These are phyloP conservation scores for Chiua sp. DNA, from an alignment of 1,284 basidiomycete genomes.

Conservation along the genomic window DNA sequence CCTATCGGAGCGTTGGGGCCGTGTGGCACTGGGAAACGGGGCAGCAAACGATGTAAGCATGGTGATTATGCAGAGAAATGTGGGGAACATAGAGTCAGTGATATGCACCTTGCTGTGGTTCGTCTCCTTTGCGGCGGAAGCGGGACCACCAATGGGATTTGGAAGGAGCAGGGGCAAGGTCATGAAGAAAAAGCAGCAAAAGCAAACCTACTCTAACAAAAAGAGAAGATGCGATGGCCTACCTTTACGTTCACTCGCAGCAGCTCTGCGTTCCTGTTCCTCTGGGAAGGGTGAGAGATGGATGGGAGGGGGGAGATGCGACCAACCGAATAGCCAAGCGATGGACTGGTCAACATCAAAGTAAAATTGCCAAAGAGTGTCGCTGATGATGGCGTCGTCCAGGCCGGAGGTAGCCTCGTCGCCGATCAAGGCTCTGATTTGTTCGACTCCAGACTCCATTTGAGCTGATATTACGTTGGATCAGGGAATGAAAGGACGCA, in stretches of 20 bases:
- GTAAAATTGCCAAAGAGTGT: constrained; percentile 88
- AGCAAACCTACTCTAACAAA: constrained; percentile 38
- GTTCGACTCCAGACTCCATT: constrained; percentile 72
- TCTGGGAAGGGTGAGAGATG: constrained; percentile 44
- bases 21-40: constrained; percentile 17
- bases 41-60: constrained; percentile 22
- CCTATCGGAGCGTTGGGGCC: constrained; percentile 9
- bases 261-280: constrained; percentile 59
- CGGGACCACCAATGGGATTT: constrained; percentile 41
- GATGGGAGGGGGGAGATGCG: not conserved
- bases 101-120: constrained; percentile 44
- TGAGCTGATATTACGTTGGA: constrained; percentile 54
- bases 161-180: constrained; percentile 33
- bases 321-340: constrained; percentile 72
- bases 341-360: constrained; percentile 87
- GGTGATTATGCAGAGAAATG: constrained; percentile 7
- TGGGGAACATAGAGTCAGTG: constrained; percentile 17
- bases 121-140: constrained; percentile 37
- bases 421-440: constrained; percentile 73
- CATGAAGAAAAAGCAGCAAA: constrained; percentile 39
- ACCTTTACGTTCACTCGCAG: constrained; percentile 84
- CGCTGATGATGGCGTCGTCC: constrained; percentile 77
- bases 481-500: not conserved
- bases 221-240: constrained; percentile 43
- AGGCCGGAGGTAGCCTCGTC: constrained; percentile 68